Percentiles rank a stretch among this genome's conserved stretches.
Conservation (phyloP, 768 basidiomycete genomes). For the Lactarius quietus region DNA sequence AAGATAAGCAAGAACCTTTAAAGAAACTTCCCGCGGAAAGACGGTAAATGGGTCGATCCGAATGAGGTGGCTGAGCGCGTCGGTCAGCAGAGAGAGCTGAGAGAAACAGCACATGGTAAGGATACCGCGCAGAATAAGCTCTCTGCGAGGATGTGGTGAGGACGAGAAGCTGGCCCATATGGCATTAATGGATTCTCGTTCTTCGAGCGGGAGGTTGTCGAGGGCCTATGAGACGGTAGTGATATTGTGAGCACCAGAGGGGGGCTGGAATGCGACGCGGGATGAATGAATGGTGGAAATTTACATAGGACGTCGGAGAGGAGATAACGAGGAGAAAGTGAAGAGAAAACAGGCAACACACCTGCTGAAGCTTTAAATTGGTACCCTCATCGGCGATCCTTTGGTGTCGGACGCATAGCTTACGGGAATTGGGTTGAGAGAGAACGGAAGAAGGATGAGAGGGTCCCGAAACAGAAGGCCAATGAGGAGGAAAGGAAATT, state of each 20-base stretch:
- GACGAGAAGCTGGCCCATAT: conserved; percentile 98
- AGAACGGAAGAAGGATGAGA: neutral
- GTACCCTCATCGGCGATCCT: conserved; percentile 96
- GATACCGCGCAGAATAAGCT: conserved; percentile 92
- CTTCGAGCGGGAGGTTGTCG: conserved; percentile 80
- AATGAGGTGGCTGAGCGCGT: conserved; percentile 87
- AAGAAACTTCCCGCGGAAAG: conserved; percentile 84
- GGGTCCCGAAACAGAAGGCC: conserved; percentile 29
- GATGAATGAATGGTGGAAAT: conserved; percentile 6
- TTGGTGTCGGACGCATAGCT: conserved; percentile 90
- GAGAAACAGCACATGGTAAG: conserved; percentile 99
- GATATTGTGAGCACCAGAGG: neutral
- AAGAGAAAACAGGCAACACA: conserved; percentile 35
- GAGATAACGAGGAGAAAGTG: neutral
- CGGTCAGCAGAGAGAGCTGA: conserved; percentile 92
- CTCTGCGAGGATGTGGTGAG: conserved; percentile 85
- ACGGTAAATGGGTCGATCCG: conserved; percentile 92
- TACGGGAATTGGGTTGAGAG: conserved; percentile 49
- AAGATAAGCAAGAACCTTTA: conserved; percentile 83
- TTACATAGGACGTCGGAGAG: neutral
- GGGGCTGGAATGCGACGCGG: neutral
- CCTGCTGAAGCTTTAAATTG: conserved; percentile 87
- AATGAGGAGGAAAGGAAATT: neutral
- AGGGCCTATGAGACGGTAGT: conserved; percentile 58
- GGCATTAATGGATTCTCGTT: conserved; percentile 83